Conservation (phyloP, 176 grass and related monocot genomes). For the Panicum miliaceum region DNA sequence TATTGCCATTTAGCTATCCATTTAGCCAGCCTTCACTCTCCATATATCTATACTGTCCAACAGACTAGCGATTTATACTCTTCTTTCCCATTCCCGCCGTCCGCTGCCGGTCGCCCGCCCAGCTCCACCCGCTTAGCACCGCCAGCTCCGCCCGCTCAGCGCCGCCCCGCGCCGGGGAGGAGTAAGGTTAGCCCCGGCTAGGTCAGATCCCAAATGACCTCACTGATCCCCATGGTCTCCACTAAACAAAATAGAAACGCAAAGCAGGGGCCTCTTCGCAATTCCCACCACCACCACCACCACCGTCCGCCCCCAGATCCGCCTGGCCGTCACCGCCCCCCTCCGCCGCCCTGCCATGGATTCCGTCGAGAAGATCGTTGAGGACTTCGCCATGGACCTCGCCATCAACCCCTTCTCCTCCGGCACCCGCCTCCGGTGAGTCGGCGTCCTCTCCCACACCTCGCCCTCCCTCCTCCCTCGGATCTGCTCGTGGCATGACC, state of each 20-base stretch:
- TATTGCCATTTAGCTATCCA: no score
- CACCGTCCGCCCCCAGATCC: conserved; percentile 65
- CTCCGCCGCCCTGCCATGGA: conserved; percentile 30
- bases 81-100: no score
- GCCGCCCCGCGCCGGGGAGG: no score
- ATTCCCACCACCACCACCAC: conserved; percentile 48
- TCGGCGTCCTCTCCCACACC: background rate
- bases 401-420: conserved; percentile 98
- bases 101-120: no score
- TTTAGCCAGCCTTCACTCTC: no score
- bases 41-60: no score
- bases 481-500: conserved; percentile 38
- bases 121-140: no score
- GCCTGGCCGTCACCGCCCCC: conserved; percentile 47
- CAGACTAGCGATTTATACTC: no score
- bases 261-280: conserved; percentile 53
- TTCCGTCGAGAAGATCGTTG: conserved; percentile 53
- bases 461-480: background rate
- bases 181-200: background rate
- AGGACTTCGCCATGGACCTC: conserved; percentile 63
- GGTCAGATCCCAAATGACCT: conserved; percentile 12
- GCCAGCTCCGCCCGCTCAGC: no score
- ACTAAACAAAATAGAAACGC: conserved; percentile 32
- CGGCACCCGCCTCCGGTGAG: conserved; percentile 92
- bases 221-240: conserved; percentile 34